Evolutionary conservation across 495 filamentous ascomycete species (phyloP).

Genomic region (Aspergillus cavernicola): DNA sequence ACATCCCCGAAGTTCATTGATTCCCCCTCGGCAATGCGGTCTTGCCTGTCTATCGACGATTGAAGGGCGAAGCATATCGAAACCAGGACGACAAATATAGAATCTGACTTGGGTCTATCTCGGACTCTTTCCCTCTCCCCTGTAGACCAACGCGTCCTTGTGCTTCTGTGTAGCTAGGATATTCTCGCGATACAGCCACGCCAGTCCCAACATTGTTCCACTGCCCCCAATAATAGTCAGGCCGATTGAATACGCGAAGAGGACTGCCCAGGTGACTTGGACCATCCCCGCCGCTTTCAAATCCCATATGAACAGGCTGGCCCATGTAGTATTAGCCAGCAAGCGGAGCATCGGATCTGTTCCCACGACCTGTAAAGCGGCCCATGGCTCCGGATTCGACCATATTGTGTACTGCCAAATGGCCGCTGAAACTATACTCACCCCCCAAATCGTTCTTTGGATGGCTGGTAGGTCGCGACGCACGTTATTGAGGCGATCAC

Average conservation of each 20-base stretch:
- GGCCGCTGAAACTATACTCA: neutral
- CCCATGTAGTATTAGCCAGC: neutral
- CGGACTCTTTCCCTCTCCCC: no score
- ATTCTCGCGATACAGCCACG: neutral
- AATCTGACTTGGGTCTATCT: no score
- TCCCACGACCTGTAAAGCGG: neutral
- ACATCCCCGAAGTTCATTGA: no score
- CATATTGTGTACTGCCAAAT: neutral
- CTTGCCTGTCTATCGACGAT: no score
- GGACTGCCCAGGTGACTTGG: neutral
- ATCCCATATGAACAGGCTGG: neutral
- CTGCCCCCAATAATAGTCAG: neutral
- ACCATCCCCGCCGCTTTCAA: neutral
- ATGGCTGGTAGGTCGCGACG: neutral
- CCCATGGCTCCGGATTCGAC: neutral
- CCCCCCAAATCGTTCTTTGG: neutral
- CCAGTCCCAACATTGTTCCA: neutral
- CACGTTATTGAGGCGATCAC: neutral
- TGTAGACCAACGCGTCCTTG: neutral
- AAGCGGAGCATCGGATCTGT: neutral
- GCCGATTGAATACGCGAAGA: neutral
- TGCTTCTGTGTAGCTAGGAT: neutral
- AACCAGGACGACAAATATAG: no score
- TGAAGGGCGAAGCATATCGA: no score
- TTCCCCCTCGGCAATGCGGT: no score